phyloP scores from a whole-genome alignment of 805 yeast species.

The Helenozyma baotianmanensis region DNA sequence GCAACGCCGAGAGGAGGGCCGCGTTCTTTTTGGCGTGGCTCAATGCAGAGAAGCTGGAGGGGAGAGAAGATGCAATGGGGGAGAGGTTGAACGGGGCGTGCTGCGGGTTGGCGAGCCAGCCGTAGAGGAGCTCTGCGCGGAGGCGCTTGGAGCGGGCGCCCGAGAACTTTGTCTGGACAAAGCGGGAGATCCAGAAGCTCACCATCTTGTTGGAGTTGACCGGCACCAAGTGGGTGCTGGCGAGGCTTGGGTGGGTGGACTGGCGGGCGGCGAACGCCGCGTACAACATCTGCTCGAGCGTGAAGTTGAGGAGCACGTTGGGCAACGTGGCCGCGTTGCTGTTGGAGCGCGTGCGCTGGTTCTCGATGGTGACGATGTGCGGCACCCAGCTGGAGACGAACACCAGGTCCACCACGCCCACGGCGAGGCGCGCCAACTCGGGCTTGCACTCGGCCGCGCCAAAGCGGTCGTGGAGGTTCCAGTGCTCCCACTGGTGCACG shows the following conservation, averaged over 20 bases:
- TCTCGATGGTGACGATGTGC: constrained; percentile 31
- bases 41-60: constrained; percentile 4
- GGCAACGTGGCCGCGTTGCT: constrained; percentile 33
- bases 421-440: constrained; percentile 21
- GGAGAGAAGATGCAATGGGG: constrained; percentile 1
- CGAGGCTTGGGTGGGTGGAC: constrained; percentile 6
- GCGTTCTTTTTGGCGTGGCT: constrained; percentile 5
- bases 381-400: constrained; percentile 14
- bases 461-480: constrained; percentile 20
- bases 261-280: constrained; percentile 23
- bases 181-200: constrained; percentile 35
- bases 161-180: constrained; percentile 12
- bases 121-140: constrained; percentile 9
- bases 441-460: constrained; percentile 25
- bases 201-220: constrained; percentile 35
- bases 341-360: constrained; percentile 36
- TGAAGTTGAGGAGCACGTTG: constrained; percentile 32
- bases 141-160: constrained; percentile 8
- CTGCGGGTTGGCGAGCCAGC: constrained; percentile 11
- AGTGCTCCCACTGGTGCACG: constrained; percentile 21
- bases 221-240: constrained; percentile 24
- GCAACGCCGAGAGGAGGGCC: constrained; percentile 5
- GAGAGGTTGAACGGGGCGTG: constrained; percentile 9
- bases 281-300: constrained; percentile 35
- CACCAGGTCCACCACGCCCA: constrained; percentile 18